Evolutionary conservation across 306 rosid genomes (phyloP), one percentile per base, ranked within the genome.

Genomic region (Fragaria nilgerrensis): DNA sequence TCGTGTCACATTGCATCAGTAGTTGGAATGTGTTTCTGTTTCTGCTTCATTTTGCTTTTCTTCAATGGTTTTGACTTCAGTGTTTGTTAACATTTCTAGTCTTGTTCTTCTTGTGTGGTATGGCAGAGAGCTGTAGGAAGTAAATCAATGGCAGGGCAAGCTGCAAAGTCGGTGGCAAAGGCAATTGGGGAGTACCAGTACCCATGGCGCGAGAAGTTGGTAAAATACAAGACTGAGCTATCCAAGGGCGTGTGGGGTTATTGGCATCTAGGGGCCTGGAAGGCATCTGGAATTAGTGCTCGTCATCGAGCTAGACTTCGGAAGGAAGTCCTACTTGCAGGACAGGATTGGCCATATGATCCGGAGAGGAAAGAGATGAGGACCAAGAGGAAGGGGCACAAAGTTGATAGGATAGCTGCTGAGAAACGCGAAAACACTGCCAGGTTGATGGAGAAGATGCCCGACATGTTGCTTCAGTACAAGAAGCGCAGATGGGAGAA

Each of bases 191-290:
- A 82, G 41, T 89, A 85, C 84, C 94, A 89, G 53, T 89, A 88
- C 70, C 97, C 93, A 13, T 92, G 94, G 97, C 89, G 86, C 9
- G 94, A 89, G 86, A 89, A 91, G 87, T 65, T 89, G 68, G 79
- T 5, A 14, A 91, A 88, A 64, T 86, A 89, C 75, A 85, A 86
- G 84, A 82, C 82, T 72, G 96, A 92, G 65, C 86, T 92, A 66
- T 84, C 96, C 69, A 92, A 90, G 83, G 97, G 97, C 47, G 91
- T 88, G 6, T 90, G 95, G 95, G 97, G 97, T 55, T 92, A 86
- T 77, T 92, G 97, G 97, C 89, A 92, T 63, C 84, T 92, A n/a
- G 97, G 97, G 64, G 97, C 97, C 15, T 92, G 97, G 97, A 90
- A 88, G 86, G 88, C 97, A 5, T 89, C 90, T 3, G 88, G 86